Evolutionary conservation across 2,329 filamentous ascomycete species (phyloP).

Genomic region (Penicillium brasilianum): DNA sequence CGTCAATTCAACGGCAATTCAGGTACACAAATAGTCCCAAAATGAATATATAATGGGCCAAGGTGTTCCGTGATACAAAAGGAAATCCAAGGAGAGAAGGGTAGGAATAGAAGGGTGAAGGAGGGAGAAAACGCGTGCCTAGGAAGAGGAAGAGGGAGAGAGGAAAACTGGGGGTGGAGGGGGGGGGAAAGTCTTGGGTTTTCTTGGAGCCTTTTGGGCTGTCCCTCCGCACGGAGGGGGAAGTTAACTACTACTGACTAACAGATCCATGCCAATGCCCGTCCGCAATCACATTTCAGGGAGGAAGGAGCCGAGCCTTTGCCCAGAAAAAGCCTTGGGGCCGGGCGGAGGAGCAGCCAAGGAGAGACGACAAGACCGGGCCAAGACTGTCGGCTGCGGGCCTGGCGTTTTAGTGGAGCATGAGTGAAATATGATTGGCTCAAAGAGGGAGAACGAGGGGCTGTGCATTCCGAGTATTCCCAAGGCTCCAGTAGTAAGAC

Average conservation of each 20-base stretch:
- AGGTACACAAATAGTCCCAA: not conserved
- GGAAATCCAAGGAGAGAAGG: not conserved
- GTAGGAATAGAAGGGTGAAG: not conserved
- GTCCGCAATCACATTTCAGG: not conserved
- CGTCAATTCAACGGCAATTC: not conserved
- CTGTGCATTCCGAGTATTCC: constrained; percentile 23
- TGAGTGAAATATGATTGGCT: constrained; percentile 23
- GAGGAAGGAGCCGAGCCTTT: constrained; percentile 36
- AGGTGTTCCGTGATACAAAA: not conserved
- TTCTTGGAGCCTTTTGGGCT: not conserved
- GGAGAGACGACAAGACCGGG: constrained; percentile 41
- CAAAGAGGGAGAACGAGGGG: constrained; percentile 16
- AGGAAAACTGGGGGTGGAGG: constrained; percentile 11
- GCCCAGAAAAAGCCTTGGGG: constrained; percentile 41
- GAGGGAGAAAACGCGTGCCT: constrained; percentile 10
- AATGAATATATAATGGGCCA: not conserved
- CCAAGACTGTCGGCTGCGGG: constrained; percentile 32
- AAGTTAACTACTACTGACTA: too few species aligned
- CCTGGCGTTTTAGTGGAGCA: not conserved
- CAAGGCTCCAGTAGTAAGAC: not conserved
- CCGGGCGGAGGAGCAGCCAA: constrained; percentile 37
- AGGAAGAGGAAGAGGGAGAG: constrained; percentile 13
- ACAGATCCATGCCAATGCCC: not conserved
- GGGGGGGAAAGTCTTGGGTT: constrained; percentile 10
- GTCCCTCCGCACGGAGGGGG: not conserved